Evolutionary conservation across 805 yeast genomes (phyloP).

Genomic region (Candida xyloterini): DNA sequence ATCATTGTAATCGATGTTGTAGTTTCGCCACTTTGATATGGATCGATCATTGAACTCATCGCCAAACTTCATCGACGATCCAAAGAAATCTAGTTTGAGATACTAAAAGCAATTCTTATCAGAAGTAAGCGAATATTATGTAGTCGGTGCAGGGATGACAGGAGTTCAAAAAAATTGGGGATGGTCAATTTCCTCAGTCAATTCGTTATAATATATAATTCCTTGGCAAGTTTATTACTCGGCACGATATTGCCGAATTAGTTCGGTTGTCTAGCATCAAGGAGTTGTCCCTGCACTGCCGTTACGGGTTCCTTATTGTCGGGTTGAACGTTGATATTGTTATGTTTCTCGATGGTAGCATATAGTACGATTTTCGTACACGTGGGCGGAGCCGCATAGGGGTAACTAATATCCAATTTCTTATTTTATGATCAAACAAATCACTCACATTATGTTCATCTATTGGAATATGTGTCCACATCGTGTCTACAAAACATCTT

Average conservation of each 20-base stretch:
- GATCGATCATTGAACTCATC: conserved; percentile 69
- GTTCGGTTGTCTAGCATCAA: too few species aligned
- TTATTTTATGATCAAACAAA: background rate
- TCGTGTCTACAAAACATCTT: too few species aligned
- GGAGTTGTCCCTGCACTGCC: too few species aligned
- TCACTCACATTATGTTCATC: too few species aligned
- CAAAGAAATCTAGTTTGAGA: background rate
- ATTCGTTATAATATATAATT: background rate
- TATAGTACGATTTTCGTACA: background rate
- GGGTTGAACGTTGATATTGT: background rate
- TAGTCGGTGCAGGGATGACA: conserved; percentile 1
- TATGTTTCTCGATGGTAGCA: background rate
- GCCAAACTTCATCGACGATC: conserved; percentile 75
- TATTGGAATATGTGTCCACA: too few species aligned
- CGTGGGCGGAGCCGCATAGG: conserved; percentile 7
- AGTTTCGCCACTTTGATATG: conserved; percentile 83
- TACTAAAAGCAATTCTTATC: conserved; percentile 1
- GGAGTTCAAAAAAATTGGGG: background rate
- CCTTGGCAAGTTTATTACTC: background rate
- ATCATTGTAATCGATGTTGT: conserved; percentile 80
- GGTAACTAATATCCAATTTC: background rate
- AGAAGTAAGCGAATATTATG: background rate
- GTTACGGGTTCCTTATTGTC: too few species aligned
- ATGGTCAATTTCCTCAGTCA: background rate
- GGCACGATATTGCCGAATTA: too few species aligned